phyloP scores from a whole-genome alignment of 2,329 filamentous ascomycete genomes.

The Clonostachys byssicola region DNA sequence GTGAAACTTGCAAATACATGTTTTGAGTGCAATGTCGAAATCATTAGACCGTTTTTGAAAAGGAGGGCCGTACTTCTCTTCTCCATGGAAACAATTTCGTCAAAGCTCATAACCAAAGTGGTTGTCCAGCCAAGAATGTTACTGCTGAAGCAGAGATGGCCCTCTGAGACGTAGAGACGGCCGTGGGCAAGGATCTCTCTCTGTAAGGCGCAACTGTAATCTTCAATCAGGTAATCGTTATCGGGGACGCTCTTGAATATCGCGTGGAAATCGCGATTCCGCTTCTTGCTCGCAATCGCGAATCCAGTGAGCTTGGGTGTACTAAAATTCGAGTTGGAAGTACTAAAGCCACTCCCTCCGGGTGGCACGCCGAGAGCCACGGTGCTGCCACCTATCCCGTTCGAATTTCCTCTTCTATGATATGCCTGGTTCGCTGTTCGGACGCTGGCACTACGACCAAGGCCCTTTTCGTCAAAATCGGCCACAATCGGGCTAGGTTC shows the following conservation, averaged over 20 bases:
- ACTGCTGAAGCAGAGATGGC: conserved; percentile 96
- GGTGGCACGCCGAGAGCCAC: conserved; percentile 63
- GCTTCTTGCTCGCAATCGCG: conserved; percentile 91
- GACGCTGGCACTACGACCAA: conserved; percentile 64
- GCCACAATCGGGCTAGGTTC: conserved; percentile 62
- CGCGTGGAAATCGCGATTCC: conserved; percentile 91
- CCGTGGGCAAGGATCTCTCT: conserved; percentile 94
- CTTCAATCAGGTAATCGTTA: conserved; percentile 96
- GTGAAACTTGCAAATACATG: conserved; percentile 96
- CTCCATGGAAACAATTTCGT: conserved; percentile 94
- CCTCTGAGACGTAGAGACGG: conserved; percentile 91
- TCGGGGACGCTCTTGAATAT: conserved; percentile 96
- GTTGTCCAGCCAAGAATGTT: conserved; percentile 99
- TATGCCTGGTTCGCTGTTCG: conserved; percentile 57
- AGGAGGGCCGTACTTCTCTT: conserved; percentile 93
- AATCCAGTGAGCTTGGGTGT: conserved; percentile 86
- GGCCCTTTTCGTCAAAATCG: conserved; percentile 59
- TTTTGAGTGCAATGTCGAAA: conserved; percentile 90
- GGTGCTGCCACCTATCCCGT: conserved; percentile 51
- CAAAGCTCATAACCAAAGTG: conserved; percentile 95
- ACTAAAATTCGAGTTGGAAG: conserved; percentile 47
- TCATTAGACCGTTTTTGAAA: conserved; percentile 96
- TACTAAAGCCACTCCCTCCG: conserved; percentile 44
- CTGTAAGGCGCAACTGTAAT: conserved; percentile 95
- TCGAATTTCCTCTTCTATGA: conserved; percentile 80